A percentile compares a stretch with the other conserved stretches of the same genome.
phyloP scores from a whole-genome alignment of 768 basidiomycete species.

The Dioszegia hungarica region DNA sequence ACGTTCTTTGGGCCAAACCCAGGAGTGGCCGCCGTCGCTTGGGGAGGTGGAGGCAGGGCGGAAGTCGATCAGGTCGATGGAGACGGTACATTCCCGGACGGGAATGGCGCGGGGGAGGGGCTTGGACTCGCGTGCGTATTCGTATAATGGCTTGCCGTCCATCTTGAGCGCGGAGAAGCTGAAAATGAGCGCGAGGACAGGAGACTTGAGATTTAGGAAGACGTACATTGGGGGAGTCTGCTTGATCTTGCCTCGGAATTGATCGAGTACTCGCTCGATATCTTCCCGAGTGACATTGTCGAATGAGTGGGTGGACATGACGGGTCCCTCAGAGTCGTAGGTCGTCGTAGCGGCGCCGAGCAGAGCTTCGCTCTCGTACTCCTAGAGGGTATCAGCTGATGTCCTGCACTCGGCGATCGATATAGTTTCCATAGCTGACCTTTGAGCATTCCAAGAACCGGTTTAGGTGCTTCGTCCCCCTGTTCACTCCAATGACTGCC shows the following conservation, averaged over 20 bases:
- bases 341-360: conserved; percentile 92
- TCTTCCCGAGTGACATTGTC: conserved; percentile 71
- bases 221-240: conserved; percentile 86
- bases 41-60: conserved; percentile 50
- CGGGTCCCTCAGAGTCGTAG: conserved; percentile 83
- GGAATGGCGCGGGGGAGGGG: conserved; percentile 94
- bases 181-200: conserved; percentile 1
- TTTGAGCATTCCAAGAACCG: conserved; percentile 85
- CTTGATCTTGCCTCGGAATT: conserved; percentile 78
- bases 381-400: conserved; percentile 54
- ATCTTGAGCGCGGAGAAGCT: conserved; percentile 98
- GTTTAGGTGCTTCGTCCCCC: conserved; percentile 78
- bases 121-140: conserved; percentile 85
- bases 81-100: conserved; percentile 72
- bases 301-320: conserved; percentile 58
- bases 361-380: conserved; percentile 83
- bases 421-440: conserved; percentile 53
- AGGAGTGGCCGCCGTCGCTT: conserved; percentile 61
- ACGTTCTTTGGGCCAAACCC: conserved; percentile 67
- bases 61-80: conserved; percentile 76
- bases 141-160: conserved; percentile 92
- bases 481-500: conserved; percentile 79
- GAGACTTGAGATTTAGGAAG: too few relatives aligned
- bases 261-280: conserved; percentile 63
- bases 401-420: neutral